Evolutionary conservation across 306 rosid genomes (phyloP).

Genomic region (Trifolium subterraneum): DNA sequence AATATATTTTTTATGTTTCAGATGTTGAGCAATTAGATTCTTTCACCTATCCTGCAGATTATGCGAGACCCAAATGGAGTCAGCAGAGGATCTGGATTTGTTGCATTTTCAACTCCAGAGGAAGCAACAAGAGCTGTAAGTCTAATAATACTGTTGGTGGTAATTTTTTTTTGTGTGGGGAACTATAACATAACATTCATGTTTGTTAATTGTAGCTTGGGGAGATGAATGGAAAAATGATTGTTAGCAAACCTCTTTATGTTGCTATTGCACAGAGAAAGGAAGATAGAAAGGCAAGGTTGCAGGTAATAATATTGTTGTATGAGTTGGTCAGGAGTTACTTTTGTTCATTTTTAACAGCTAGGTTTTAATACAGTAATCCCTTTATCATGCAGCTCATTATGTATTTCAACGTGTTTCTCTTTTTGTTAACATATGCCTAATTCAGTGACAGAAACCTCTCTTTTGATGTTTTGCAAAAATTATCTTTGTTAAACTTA

Average conservation of each 20-base stretch:
- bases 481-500: not conserved
- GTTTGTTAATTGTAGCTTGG: constrained; percentile 49
- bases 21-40: not conserved
- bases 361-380: too few species aligned
- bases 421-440: too few species aligned
- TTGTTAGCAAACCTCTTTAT: constrained; percentile 68
- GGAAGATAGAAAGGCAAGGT: constrained; percentile 75
- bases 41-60: constrained; percentile 41
- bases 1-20: not conserved
- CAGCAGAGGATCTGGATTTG: constrained; percentile 72
- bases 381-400: not conserved
- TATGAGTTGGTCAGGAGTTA: not conserved
- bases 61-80: constrained; percentile 69
- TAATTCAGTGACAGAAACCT: not conserved
- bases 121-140: constrained; percentile 78
- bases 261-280: constrained; percentile 77
- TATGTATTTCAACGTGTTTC: not conserved
- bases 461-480: not conserved
- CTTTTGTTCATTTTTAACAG: not conserved
- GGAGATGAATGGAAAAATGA: constrained; percentile 71
- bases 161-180: not conserved
- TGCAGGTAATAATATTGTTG: constrained; percentile 59
- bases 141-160: not conserved
- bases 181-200: not conserved
- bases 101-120: constrained; percentile 72